These are phyloP conservation scores for Hypocreales sp. DNA, from an alignment of 2,329 filamentous ascomycete genomes.

Conservation along the genomic window DNA sequence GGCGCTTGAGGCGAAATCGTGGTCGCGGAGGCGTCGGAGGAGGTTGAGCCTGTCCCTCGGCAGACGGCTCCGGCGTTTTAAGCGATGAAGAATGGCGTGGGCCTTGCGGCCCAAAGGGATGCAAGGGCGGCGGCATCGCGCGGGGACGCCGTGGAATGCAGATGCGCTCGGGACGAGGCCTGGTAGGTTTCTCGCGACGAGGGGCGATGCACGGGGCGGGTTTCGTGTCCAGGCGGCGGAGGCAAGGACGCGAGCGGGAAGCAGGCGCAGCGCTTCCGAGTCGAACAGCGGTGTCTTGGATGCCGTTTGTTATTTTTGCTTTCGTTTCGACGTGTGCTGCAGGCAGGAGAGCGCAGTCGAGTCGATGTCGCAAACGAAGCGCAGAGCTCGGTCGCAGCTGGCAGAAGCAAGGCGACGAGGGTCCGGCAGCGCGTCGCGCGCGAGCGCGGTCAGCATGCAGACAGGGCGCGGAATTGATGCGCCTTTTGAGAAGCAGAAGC, in stretches of 20 bases:
- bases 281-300: too few relatives aligned
- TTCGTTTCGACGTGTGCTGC: too few relatives aligned
- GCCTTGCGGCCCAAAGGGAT: slow-evolving; percentile 28
- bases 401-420: too few relatives aligned
- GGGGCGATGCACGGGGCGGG: slow-evolving; percentile 3
- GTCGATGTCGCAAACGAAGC: too few relatives aligned
- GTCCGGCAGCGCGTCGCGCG: too few relatives aligned
- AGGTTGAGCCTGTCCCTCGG: slow-evolving; percentile 18
- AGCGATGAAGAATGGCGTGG: slow-evolving; percentile 24
- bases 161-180: slow-evolving; percentile 1
- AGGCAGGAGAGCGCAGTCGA: too few relatives aligned
- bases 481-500: too few relatives aligned
- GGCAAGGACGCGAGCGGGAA: neutral
- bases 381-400: too few relatives aligned
- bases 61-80: slow-evolving; percentile 36
- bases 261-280: slow-evolving; percentile 1
- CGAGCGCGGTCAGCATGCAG: too few relatives aligned
- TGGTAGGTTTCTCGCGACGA: slow-evolving; percentile 2
- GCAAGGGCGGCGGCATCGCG: slow-evolving; percentile 27
- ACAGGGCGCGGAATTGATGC: too few relatives aligned
- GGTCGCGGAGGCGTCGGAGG: slow-evolving; percentile 37
- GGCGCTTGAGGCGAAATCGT: slow-evolving; percentile 39
- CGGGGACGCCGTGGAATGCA: slow-evolving; percentile 8
- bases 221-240: slow-evolving; percentile 6
- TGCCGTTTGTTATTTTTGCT: too few relatives aligned